phyloP scores from a whole-genome alignment of 192 early-diverging fungal genomes.

The Piromyces finnis region DNA sequence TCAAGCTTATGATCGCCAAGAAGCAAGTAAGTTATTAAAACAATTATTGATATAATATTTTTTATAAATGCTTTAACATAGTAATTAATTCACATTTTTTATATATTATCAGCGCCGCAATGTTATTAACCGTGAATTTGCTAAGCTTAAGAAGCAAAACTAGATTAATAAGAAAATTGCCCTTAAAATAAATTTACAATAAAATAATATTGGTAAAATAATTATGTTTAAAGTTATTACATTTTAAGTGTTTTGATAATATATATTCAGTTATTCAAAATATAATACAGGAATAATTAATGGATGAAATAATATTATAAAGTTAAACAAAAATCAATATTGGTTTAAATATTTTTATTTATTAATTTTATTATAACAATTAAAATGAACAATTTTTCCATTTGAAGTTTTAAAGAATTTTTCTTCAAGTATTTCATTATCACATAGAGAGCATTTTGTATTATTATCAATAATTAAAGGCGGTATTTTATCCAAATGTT shows the following conservation, averaged over 20 bases:
- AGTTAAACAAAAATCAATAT: no score
- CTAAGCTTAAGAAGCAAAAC: not conserved
- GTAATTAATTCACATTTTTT: no score
- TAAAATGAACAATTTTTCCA: not conserved
- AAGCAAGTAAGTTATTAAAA: no score
- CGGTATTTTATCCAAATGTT: not conserved
- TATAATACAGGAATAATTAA: no score
- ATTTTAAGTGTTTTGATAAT: no score
- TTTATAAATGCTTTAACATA: no score
- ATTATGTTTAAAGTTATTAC: not conserved
- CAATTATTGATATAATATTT: no score
- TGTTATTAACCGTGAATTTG: not conserved
- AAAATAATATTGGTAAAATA: not conserved
- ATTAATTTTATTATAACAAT: not conserved
- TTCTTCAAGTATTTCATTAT: not conserved
- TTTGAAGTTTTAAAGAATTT: not conserved
- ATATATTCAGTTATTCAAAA: no score
- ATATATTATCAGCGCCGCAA: not conserved
- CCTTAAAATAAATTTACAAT: not conserved
- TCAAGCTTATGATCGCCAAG: constrained; percentile 89
- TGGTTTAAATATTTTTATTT: no score
- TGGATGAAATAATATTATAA: no score
- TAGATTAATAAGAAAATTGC: not conserved
- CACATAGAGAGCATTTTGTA: not conserved
- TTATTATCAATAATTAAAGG: not conserved